Conservation (phyloP, 768 basidiomycete genomes). For the Suillus subalutaceus region DNA sequence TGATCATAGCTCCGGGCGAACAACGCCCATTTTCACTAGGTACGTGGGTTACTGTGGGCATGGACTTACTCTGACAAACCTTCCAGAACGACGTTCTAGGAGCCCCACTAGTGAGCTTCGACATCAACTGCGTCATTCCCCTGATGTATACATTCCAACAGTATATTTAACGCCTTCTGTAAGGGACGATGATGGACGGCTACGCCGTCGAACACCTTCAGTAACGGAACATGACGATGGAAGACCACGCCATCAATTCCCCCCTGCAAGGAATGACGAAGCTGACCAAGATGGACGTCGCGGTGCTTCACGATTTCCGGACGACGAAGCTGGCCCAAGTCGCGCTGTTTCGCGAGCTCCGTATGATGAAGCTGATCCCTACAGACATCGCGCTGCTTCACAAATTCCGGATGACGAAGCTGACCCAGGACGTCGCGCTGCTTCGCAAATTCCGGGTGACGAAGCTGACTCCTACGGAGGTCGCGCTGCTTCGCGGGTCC, state of each 20-base stretch:
- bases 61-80: background rate
- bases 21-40: conserved; percentile 16
- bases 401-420: background rate
- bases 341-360: background rate
- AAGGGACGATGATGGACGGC: background rate
- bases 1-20: conserved; percentile 7
- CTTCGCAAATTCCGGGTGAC: too few species aligned
- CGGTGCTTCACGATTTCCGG: background rate
- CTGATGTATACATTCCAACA: conserved; percentile 18
- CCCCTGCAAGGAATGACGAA: background rate
- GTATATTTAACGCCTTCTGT: background rate
- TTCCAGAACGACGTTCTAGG: conserved; percentile 19
- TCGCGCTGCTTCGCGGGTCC: conserved; percentile 12
- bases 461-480: conserved; percentile 3
- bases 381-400: background rate
- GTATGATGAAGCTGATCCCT: background rate
- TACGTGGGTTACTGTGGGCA: conserved; percentile 14
- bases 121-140: conserved; percentile 11
- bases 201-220: background rate
- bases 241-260: background rate
- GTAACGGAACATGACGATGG: background rate
- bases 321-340: background rate
- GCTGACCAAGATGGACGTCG: background rate
- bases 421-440: conserved; percentile 5
- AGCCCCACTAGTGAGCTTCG: conserved; percentile 15